Percentiles rank a stretch among this genome's conserved stretches.
Conservation (phyloP, 1,284 basidiomycete genomes). For the Trametes hirsuta region DNA sequence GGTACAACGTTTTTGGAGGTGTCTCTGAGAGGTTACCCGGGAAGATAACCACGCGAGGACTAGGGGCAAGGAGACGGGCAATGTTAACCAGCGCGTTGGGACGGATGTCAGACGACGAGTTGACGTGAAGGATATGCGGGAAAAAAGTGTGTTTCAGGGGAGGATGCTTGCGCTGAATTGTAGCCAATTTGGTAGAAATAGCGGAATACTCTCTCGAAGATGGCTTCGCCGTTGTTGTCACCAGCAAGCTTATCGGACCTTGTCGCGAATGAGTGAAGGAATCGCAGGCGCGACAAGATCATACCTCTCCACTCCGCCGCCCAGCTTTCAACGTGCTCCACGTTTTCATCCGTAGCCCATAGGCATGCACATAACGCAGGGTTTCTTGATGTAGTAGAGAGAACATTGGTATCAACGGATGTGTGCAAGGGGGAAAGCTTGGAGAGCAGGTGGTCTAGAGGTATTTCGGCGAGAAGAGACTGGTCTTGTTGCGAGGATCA, state of each 20-base stretch:
- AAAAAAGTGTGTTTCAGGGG: slow-evolving; percentile 39
- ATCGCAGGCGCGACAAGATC: not conserved
- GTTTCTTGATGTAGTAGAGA: slow-evolving; percentile 21
- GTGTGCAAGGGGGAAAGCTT: slow-evolving; percentile 35
- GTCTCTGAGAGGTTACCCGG: slow-evolving; percentile 45
- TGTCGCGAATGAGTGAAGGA: slow-evolving; percentile 5
- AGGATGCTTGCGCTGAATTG: slow-evolving; percentile 32
- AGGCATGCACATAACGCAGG: slow-evolving; percentile 50
- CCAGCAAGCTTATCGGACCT: slow-evolving; percentile 60
- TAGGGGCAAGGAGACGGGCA: slow-evolving; percentile 60
- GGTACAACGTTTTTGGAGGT: slow-evolving; percentile 34
- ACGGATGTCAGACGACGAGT: slow-evolving; percentile 40
- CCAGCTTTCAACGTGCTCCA: slow-evolving; percentile 43
- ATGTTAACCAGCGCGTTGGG: slow-evolving; percentile 65
- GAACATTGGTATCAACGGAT: slow-evolving; percentile 31
- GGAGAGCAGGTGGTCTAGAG: slow-evolving; percentile 31
- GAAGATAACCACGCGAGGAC: slow-evolving; percentile 53
- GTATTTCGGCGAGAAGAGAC: slow-evolving; percentile 27
- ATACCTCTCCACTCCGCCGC: slow-evolving; percentile 53
- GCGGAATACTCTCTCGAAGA: slow-evolving; percentile 31
- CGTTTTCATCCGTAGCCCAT: slow-evolving; percentile 46
- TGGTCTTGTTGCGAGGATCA: no score
- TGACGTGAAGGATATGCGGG: slow-evolving; percentile 53
- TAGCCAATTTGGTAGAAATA: slow-evolving; percentile 23
- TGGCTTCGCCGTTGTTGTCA: slow-evolving; percentile 44